phyloP scores from a whole-genome alignment of 768 basidiomycete genomes.

The Kwoniella shandongensis region DNA sequence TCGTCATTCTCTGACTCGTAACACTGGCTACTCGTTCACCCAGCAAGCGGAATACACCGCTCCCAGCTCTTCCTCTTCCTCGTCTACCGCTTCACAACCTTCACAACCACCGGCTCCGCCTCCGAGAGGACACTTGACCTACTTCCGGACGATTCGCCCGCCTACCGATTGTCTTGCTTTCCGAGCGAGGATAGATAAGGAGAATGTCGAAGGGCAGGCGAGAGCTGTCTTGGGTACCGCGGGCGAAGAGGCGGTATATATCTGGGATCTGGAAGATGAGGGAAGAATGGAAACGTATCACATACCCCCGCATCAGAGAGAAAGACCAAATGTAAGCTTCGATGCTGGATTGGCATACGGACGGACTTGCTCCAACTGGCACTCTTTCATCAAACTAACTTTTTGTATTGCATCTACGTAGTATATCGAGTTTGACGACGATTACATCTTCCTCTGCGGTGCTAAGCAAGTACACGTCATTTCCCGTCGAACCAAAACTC shows the following conservation, averaged over 20 bases:
- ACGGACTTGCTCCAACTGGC: too few relatives aligned
- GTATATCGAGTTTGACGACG: constrained; percentile 48
- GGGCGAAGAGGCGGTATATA: constrained; percentile 30
- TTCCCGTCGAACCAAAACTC: constrained; percentile 18
- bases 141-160: constrained; percentile 28
- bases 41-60: constrained; percentile 1
- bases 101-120: not conserved
- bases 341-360: too few relatives aligned
- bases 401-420: not conserved
- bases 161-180: constrained; percentile 37
- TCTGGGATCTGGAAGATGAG: constrained; percentile 38
- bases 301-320: not conserved
- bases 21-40: constrained; percentile 15
- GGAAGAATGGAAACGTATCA: constrained; percentile 1
- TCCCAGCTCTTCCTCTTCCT: not conserved
- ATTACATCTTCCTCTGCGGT: constrained; percentile 34
- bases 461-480: constrained; percentile 20
- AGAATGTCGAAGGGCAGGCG: constrained; percentile 26
- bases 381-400: not conserved
- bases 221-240: constrained; percentile 31
- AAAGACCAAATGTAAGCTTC: constrained; percentile 12
- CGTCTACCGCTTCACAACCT: not conserved
- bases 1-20: constrained; percentile 6
- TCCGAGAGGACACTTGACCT: constrained; percentile 36
- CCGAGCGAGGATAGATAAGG: constrained; percentile 34